Evolutionary conservation across 768 basidiomycete genomes (phyloP).

Genomic region (Leccinum barrowsii): DNA sequence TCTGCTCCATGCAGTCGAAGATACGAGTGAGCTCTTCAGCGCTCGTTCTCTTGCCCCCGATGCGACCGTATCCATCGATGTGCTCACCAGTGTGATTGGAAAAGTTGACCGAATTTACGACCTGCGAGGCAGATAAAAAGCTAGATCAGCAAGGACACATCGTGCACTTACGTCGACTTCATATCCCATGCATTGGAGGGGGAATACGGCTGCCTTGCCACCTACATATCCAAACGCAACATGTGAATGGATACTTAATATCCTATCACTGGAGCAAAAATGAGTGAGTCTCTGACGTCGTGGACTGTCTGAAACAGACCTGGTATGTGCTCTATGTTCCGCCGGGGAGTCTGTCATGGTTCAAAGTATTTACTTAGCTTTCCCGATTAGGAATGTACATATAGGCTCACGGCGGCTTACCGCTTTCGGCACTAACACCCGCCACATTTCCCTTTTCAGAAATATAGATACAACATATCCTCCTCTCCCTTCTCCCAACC

Average conservation of each 20-base stretch:
- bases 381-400: not conserved
- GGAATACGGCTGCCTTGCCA: conserved; percentile 74
- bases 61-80: conserved; percentile 64
- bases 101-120: conserved; percentile 90
- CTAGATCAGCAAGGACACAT: not conserved
- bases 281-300: conserved; percentile 4
- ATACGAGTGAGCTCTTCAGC: conserved; percentile 74
- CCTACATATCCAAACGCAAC: conserved; percentile 95
- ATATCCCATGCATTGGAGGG: conserved; percentile 83
- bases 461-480: no score
- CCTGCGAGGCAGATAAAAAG: conserved; percentile 36
- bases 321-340: not conserved
- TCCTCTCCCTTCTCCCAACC: no score
- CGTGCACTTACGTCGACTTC: conserved; percentile 82
- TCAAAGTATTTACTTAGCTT: not conserved
- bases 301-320: not conserved
- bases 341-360: no score
- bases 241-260: conserved; percentile 91
- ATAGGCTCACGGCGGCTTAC: no score
- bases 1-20: conserved; percentile 68
- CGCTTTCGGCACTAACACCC: no score
- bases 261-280: conserved; percentile 39
- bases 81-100: conserved; percentile 85
- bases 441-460: no score
- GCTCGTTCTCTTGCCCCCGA: conserved; percentile 75